phyloP scores from a whole-genome alignment of 192 early-diverging fungal genomes.

The Coemansia sp. region DNA sequence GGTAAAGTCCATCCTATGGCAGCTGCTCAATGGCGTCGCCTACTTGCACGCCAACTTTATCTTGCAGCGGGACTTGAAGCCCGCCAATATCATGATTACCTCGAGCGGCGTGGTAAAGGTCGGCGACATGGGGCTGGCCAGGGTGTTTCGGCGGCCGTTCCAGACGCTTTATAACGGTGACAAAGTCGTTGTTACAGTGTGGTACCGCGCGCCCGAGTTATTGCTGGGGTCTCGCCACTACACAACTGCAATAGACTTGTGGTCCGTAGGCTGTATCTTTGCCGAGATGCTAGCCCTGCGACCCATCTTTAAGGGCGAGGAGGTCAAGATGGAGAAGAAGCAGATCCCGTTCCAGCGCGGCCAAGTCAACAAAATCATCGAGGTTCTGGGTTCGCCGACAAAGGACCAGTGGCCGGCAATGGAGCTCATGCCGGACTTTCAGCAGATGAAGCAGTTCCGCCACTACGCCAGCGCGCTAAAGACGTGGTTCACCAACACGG shows the following conservation, averaged over 20 bases:
- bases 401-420: slow-evolving; percentile 77
- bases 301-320: slow-evolving; percentile 93
- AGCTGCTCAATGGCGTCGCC: slow-evolving; percentile 85
- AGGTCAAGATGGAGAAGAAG: slow-evolving; percentile 85
- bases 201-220: slow-evolving; percentile 96
- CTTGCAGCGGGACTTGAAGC: slow-evolving; percentile 92
- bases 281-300: slow-evolving; percentile 82
- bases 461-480: slow-evolving; percentile 58
- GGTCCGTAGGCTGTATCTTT: slow-evolving; percentile 93
- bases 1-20: slow-evolving; percentile 88
- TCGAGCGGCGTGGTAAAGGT: slow-evolving; percentile 90
- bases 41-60: slow-evolving; percentile 88
- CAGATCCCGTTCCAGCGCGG: slow-evolving; percentile 82
- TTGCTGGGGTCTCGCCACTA: slow-evolving; percentile 88
- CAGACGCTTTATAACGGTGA: slow-evolving; percentile 82
- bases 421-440: slow-evolving; percentile 72
- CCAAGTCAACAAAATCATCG: slow-evolving; percentile 85
- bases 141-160: slow-evolving; percentile 74
- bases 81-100: slow-evolving; percentile 92
- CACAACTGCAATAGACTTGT: slow-evolving; percentile 78
- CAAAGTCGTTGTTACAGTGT: slow-evolving; percentile 92
- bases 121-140: slow-evolving; percentile 92
- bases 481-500: slow-evolving; percentile 40
- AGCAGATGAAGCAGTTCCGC: slow-evolving; percentile 63
- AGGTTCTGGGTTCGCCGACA: slow-evolving; percentile 87